Base-by-base conservation (phyloP, 1,139 yeast species). In the Candida sp. region DNA sequence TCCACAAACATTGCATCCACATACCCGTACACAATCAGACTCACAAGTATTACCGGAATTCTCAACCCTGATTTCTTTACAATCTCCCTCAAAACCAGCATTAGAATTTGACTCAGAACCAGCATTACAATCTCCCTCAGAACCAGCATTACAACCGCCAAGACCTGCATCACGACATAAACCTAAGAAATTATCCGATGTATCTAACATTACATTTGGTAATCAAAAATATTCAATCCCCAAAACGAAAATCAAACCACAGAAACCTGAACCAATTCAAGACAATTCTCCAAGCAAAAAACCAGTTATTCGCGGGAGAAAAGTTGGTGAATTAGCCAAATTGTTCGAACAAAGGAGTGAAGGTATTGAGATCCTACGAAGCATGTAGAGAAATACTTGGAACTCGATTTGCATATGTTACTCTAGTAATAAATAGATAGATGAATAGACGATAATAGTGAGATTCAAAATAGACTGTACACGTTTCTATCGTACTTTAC, bases 291-390 rank as follows among this genome's bases (percentile, higher is more conserved):
- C 22, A 11, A 30, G 33, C 29, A 30, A 33, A 36, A 70, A 71
- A 41, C 79, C 82, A 1, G 81, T 75, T 5, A 72, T 79, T 9
- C 57, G 80, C 33, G 81, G 79, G 5, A 63, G 77, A 36, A 79
- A 76, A 58, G 85, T 80, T 2, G 73, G 80, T 21, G 77, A 76
- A 54, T 65, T 80, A 46, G 81, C 84, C 5, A 73, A 68, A 44
- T 57, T 80, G 42, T 80, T 75, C 51, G 85, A 80, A 53, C 84
- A 80, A 54, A 64, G 84, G 50, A 60, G 76, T 15, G 73, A 75
- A 52, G 84, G 82, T 4, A 60, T 79, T 42, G 76, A 76, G 49
- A 65, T 78, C 27, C 63, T 79, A 48, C 65, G 68, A 43, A 60
- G 63, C 35, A 60, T 72, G 63, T 66, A 56, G 19, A n/a, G 22